Conservation (phyloP, 345 rosid species). For the Eucalyptus cloeziana region DNA sequence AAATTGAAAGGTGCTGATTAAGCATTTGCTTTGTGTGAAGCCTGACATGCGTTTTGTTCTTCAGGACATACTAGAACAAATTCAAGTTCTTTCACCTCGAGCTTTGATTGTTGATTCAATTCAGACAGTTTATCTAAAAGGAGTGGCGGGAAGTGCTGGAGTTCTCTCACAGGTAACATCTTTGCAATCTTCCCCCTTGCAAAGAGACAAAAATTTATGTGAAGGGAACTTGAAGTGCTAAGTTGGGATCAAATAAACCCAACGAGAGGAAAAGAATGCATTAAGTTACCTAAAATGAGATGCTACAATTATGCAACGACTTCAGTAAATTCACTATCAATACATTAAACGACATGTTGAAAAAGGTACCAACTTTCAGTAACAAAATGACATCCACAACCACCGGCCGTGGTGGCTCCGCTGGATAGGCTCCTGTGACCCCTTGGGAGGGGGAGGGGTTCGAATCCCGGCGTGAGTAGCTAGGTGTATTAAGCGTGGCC, state of each 20-base stretch:
- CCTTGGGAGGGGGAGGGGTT: too few species aligned
- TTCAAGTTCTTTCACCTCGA: slow-evolving; percentile 52
- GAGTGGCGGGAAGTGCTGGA: slow-evolving; percentile 82
- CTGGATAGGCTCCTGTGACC: too few species aligned
- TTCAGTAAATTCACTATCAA: neutral
- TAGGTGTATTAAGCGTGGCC: too few species aligned
- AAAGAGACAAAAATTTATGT: neutral
- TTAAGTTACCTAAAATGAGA: neutral
- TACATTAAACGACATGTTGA: neutral
- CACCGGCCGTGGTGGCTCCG: too few species aligned
- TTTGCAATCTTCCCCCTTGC: neutral
- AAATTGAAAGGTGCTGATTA: neutral
- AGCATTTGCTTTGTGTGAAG: neutral
- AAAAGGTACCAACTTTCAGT: slow-evolving; percentile 65
- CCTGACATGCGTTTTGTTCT: neutral
- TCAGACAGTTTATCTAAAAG: slow-evolving; percentile 76
- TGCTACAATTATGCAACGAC: neutral
- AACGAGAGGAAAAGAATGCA: neutral
- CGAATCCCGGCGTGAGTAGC: too few species aligned
- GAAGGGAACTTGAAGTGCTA: neutral
- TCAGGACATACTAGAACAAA: slow-evolving; percentile 60
- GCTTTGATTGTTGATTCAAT: slow-evolving; percentile 82
- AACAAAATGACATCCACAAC: slow-evolving; percentile 87
- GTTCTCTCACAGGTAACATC: slow-evolving; percentile 55
- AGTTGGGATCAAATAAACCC: neutral